Conservation (phyloP, 305 asterid species). For the Galium porrigens region DNA sequence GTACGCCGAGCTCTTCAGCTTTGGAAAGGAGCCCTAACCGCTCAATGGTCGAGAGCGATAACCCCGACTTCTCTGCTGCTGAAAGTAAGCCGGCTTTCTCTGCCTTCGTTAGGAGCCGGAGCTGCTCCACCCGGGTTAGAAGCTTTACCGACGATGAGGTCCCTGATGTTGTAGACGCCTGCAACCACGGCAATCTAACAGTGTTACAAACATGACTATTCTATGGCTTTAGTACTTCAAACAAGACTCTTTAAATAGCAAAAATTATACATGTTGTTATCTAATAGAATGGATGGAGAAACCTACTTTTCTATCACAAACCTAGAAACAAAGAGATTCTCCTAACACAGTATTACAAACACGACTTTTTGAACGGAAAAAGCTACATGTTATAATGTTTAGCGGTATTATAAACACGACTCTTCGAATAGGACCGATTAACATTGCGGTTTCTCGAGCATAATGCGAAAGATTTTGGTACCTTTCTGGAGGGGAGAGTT, state of each 20-base stretch:
- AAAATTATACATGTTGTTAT: too few species aligned
- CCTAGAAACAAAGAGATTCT: too few species aligned
- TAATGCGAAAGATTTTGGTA: background rate
- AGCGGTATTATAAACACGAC: background rate
- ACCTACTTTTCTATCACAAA: too few species aligned
- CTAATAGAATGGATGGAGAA: too few species aligned
- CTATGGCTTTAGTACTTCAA: too few species aligned
- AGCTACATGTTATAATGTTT: background rate
- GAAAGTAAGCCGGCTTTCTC: conserved; percentile 76
- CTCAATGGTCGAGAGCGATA: conserved; percentile 57
- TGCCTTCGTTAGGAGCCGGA: conserved; percentile 68
- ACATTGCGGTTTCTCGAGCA: too few species aligned
- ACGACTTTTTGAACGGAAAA: background rate
- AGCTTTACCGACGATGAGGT: conserved; percentile 42
- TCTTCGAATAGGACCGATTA: background rate
- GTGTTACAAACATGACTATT: background rate
- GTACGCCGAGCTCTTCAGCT: conserved; percentile 68
- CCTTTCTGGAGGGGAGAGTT: conserved; percentile 55
- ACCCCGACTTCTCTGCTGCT: conserved; percentile 75
- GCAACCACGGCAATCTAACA: conserved; percentile 23
- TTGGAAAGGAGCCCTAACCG: conserved; percentile 68
- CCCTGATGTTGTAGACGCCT: conserved; percentile 21
- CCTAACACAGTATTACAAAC: too few species aligned
- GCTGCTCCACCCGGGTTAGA: conserved; percentile 70
- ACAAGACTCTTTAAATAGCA: too few species aligned